Percentiles rank a stretch among this genome's conserved stretches.
phyloP scores from a whole-genome alignment of 169 alveolate genomes.

The Amoebophrya sp. region DNA sequence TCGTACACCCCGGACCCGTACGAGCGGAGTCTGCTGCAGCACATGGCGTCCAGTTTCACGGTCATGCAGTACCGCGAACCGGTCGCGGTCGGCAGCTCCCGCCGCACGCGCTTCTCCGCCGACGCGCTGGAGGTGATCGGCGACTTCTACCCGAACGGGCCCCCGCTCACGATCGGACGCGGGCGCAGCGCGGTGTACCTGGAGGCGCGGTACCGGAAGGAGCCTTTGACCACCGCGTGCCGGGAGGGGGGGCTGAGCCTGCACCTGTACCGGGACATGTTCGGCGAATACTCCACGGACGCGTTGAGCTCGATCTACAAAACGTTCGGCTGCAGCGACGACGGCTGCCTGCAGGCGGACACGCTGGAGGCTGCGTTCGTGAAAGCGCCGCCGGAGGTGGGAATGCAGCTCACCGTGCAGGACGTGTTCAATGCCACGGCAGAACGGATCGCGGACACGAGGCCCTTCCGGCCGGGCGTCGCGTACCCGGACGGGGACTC shows the following conservation, averaged over 20 bases:
- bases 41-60: background rate
- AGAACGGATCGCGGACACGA: background rate
- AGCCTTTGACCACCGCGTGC: background rate
- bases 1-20: background rate
- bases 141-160: background rate
- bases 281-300: background rate
- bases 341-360: background rate
- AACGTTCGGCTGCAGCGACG: background rate
- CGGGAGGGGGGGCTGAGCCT: background rate
- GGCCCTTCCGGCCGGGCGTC: too few species aligned
- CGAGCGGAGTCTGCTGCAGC: background rate
- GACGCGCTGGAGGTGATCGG: background rate
- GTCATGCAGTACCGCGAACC: background rate
- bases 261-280: background rate
- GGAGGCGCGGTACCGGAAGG: background rate
- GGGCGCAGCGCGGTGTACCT: background rate
- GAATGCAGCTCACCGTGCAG: background rate
- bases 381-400: background rate
- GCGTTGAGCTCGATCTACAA: background rate
- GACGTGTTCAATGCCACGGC: background rate
- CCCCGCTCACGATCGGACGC: background rate
- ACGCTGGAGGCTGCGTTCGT: background rate
- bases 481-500: too few species aligned
- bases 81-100: background rate
- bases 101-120: background rate